Evolutionary conservation across 2,329 filamentous ascomycete species (phyloP), one percentile per base, ranked within the genome.

Genomic region (Fusarium fujikuroi): DNA sequence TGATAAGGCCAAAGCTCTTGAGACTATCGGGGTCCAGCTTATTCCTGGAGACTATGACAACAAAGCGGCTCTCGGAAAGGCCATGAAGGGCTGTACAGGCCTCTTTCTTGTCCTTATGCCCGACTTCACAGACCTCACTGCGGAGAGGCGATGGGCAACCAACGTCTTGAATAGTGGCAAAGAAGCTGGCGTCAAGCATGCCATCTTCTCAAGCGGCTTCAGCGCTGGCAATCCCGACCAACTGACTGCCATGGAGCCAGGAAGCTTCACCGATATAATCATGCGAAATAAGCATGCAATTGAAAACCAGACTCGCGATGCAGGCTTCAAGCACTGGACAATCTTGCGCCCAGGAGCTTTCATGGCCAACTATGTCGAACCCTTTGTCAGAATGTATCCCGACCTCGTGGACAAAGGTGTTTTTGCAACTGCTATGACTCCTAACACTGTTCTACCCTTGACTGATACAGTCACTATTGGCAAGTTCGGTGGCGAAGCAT

Each of bases 341-440:
- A 82, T 89, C 28, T 75, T 89, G 4, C 84, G 86, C 4, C 85
- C 86, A 1, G 85, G 84, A 3, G 83, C 81, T 72, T 89, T 89
- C 80, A 86, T 87, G 83, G 80, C 82, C 25, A 89, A 89, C 73
- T 85, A 84, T 67, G 53, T 88, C 9, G 63, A 77, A 8, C 86
- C 86, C 7, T 78, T 83, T 16, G 81, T 83, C 3, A 59, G 57
- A 14, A 80, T 84, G 78, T 86, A 84, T 64, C 79, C 81, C 0
- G 83, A 81, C 0, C 77, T 87, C 11, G 74, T 79, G 4, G 79
- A 81, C 10, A 78, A 79, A 6, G 84, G 84, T 0, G 76, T 81
- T 28, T 84, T 84, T 68, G 77, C 76, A 0, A 83, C 81, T 4
- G 82, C 84, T 1, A 73, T 84, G 28, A 72, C 71, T 0, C 74